Evolutionary conservation across 1,284 basidiomycete species (phyloP), one percentile per base, ranked within the genome.

Genomic region (Cutaneotrichosporon dermatis): DNA sequence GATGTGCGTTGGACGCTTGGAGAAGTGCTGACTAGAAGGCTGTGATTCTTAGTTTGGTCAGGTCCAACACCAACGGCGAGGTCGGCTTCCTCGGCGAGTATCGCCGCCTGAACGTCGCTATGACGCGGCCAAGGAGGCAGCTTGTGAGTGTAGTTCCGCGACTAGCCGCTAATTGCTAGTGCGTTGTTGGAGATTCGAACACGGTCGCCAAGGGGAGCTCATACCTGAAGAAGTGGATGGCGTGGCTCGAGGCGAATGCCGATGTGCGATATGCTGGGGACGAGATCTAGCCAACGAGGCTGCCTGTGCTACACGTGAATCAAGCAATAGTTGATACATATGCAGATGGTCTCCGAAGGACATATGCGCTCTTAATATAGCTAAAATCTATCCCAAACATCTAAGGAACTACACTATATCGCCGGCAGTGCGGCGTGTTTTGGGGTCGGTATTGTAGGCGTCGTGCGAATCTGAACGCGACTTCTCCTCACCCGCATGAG

Each of bases 11-110:
- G 25, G 25, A 25, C 25, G 25, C 25, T 25, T 25, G 25, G 25
- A 25, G 25, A 25, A 25, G 25, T 25, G 25, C 25, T 25, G 25
- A 25, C 25, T 25, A 25, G 2, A 51, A 96, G 57, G 91, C 90
- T 0, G 85, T 96, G 46, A 85, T 96, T 33, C 88, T 97, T 57
- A 90, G 85, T 65, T 83, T 97, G 5, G 92, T 95, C 1, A 81
- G 93, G 46, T 92, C 90, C 67, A 97, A 96, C 69, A 65, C 71
- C 9, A 71, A 90, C 83, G 82, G 90, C 48, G 89, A 94, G 67
- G 90, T 97, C 1, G 93, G 94, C 0, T 96, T 97, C 77, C 76
- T 97, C 66, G 89, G 88, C 70, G 94, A 97, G 71, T 89, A 91
- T 68, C 82, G 93, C 43, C 81, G 94, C 45, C 79, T 97, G 69